Evolutionary conservation across 768 basidiomycete species (phyloP), one percentile per base, ranked within the genome.

Genomic region (Auricularia auricula-judae): DNA sequence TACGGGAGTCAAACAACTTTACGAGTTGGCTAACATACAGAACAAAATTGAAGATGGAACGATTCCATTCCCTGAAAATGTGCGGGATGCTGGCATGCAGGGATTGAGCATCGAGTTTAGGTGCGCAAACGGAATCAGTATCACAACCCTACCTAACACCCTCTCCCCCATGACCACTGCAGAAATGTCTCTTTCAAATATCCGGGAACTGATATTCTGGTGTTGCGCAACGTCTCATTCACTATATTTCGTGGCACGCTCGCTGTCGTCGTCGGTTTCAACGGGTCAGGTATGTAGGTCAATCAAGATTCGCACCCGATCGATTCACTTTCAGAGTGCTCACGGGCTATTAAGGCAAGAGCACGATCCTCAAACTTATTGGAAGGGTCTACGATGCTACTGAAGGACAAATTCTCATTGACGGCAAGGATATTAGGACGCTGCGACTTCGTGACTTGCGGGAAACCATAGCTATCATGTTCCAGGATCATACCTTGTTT

Each of bases 401-500:
- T 1, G 86, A 87, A 64, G 90, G 90, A 29, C 74, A 79, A 43
- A 91, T 92, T 56, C 73, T 87, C 16, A 73, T 92, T 34, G 82
- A 90, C 66, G 84, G 79, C 21, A 68, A 76, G 63, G 83, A 89
- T 67, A 86, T 91, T 66, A 79, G 78, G 44, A 80, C 79, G 0
- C 73, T 88, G 18, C 82, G 79, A 62, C 78, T 91, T 3, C 78
- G 76, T 2, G 85, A 90, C 71, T 74, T 91, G 14, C 77, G 88
- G 21, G 81, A 82, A 21, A 80, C 84, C 1, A 83, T 84, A 23
- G 84, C 86, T 2, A 86, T 86, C 23, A 80, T 92, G 33, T 91
- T 91, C 74, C 89, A 92, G 70, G 89, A 92, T 71, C 91, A 88
- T 69, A 88, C 87, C 0, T 79, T 85, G 68, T 91, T 92, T 71